These are phyloP conservation scores for Leccinum disarticulatum DNA, from an alignment of 768 basidiomycete genomes.

Conservation along the genomic window DNA sequence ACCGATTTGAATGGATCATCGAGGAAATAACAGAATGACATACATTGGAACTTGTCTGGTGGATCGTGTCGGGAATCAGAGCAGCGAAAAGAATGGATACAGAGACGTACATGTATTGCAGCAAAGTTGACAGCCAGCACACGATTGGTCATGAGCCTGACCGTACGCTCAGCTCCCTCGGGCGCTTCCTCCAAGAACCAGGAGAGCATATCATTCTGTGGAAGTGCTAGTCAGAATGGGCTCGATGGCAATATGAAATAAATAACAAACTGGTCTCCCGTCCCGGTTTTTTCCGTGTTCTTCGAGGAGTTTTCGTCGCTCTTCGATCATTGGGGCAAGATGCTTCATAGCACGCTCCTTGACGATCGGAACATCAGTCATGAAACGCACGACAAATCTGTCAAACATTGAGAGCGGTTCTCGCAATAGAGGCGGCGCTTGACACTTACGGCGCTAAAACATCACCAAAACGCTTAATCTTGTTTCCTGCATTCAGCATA, in stretches of 20 bases:
- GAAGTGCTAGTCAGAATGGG: not conserved
- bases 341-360: not conserved
- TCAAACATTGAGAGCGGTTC: too few relatives aligned
- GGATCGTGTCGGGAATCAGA: not conserved
- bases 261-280: not conserved
- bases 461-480: not conserved
- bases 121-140: not conserved
- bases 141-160: not conserved
- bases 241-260: too few relatives aligned
- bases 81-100: not conserved
- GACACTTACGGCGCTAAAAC: slow-evolving; percentile 1
- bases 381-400: not conserved
- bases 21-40: not conserved
- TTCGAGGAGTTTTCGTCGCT: not conserved
- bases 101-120: slow-evolving; percentile 15
- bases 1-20: not conserved
- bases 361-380: not conserved
- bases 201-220: not conserved
- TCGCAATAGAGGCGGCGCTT: not conserved
- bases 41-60: not conserved
- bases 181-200: not conserved
- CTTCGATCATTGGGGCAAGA: slow-evolving; percentile 7
- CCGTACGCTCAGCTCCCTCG: not conserved
- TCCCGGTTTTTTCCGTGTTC: not conserved
- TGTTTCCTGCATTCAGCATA: not conserved